These are phyloP conservation scores for Pelargonium citronellum DNA, from an alignment of 441 rosid genomes.

Conservation along the genomic window DNA sequence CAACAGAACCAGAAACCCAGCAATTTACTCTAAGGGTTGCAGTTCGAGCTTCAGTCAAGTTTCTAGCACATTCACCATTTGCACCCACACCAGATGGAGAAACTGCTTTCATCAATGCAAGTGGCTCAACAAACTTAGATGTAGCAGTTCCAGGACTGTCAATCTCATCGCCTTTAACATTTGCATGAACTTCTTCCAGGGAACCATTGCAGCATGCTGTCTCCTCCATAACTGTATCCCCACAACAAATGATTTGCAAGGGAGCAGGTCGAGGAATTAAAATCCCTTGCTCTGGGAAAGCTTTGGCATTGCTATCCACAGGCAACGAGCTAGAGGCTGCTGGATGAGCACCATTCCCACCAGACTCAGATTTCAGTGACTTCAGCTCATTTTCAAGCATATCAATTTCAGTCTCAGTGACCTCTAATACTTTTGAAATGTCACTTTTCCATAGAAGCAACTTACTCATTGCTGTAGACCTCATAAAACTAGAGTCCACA, in stretches of 20 bases:
- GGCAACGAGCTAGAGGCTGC: slow-evolving; percentile 33
- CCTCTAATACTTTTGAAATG: slow-evolving; percentile 61
- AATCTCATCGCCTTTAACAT: slow-evolving; percentile 44
- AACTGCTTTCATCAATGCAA: slow-evolving; percentile 22
- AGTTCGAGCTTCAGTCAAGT: slow-evolving; percentile 23
- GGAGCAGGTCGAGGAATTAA: slow-evolving; percentile 36
- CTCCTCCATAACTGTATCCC: slow-evolving; percentile 31
- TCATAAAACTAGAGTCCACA: slow-evolving; percentile 54
- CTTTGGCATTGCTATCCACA: slow-evolving; percentile 27
- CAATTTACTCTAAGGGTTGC: slow-evolving; percentile 19
- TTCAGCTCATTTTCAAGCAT: slow-evolving; percentile 70
- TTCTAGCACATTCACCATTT: slow-evolving; percentile 27
- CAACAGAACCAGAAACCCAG: slow-evolving; percentile 24
- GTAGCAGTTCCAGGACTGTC: slow-evolving; percentile 75
- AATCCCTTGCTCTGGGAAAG: slow-evolving; percentile 33
- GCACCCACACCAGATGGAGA: slow-evolving; percentile 28
- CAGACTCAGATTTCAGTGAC: slow-evolving; percentile 41
- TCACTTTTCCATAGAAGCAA: slow-evolving; percentile 61
- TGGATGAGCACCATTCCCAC: slow-evolving; percentile 27
- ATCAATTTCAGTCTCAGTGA: slow-evolving; percentile 85
- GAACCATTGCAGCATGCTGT: slow-evolving; percentile 33
- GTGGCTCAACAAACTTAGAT: slow-evolving; percentile 44
- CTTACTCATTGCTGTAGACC: slow-evolving; percentile 50
- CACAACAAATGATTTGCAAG: slow-evolving; percentile 40
- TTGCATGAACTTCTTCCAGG: slow-evolving; percentile 33